Evolutionary conservation across 2,329 filamentous ascomycete species (phyloP).

Genomic region (Diplodia mutila): DNA sequence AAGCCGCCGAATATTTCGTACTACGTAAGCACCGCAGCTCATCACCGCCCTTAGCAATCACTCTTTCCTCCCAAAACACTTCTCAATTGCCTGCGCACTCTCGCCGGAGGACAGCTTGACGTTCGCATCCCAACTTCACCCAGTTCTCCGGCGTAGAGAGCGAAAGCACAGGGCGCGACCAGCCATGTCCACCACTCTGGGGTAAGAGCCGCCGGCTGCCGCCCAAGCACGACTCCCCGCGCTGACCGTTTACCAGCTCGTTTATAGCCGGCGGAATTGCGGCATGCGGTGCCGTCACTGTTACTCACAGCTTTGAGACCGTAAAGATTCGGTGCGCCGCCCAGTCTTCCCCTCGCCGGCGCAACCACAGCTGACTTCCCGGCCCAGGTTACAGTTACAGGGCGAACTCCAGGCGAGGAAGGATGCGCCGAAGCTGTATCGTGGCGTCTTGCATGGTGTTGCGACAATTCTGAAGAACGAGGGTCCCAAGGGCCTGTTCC

Average conservation of each 20-base stretch:
- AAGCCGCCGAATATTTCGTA: conserved; percentile 10
- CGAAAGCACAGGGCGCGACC: background rate
- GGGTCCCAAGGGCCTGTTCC: conserved; percentile 80
- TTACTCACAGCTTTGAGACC: conserved; percentile 97
- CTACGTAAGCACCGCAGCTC: conserved; percentile 13
- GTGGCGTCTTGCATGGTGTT: conserved; percentile 88
- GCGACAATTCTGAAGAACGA: conserved; percentile 90
- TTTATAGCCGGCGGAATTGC: conserved; percentile 97
- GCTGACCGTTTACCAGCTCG: conserved; percentile 57
- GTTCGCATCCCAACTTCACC: conserved; percentile 5
- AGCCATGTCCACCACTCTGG: conserved; percentile 54
- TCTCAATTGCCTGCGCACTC: conserved; percentile 2
- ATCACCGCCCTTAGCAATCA: background rate
- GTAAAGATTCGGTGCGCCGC: conserved; percentile 87
- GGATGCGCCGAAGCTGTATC: conserved; percentile 85
- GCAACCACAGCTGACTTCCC: conserved; percentile 31
- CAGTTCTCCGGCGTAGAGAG: conserved; percentile 25
- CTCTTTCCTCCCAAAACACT: background rate
- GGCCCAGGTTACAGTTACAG: conserved; percentile 82
- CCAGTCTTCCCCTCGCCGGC: background rate
- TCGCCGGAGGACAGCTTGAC: conserved; percentile 25
- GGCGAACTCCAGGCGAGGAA: conserved; percentile 89
- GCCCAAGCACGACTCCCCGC: background rate
- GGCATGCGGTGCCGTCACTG: conserved; percentile 94
- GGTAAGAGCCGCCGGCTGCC: conserved; percentile 37